phyloP scores from a whole-genome alignment of 2,329 filamentous ascomycete species.

The Nemania bipapillata region DNA sequence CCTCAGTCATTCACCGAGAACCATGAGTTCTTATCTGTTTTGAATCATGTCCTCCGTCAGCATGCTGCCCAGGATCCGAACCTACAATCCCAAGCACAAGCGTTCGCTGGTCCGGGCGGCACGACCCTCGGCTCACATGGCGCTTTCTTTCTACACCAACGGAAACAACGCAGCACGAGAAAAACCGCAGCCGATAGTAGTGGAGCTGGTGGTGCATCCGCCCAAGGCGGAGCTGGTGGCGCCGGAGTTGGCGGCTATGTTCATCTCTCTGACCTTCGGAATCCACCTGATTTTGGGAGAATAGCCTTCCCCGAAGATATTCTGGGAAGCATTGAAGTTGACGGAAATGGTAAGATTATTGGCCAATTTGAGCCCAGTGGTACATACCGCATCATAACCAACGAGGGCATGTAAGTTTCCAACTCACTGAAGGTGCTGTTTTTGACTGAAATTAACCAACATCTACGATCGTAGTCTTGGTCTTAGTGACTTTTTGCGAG shows the following conservation, averaged over 20 bases:
- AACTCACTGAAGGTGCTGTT: background rate
- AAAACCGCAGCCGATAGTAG: constrained; percentile 51
- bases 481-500: constrained; percentile 65
- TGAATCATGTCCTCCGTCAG: constrained; percentile 66
- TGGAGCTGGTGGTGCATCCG: constrained; percentile 66
- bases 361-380: constrained; percentile 69
- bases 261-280: constrained; percentile 72
- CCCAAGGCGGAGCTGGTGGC: constrained; percentile 71
- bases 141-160: constrained; percentile 60
- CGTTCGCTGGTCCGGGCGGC: constrained; percentile 69
- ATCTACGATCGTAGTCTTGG: constrained; percentile 57
- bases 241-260: constrained; percentile 70
- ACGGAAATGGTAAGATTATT: constrained; percentile 66
- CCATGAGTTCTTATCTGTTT: constrained; percentile 66
- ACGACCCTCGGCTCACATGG: constrained; percentile 64
- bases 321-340: constrained; percentile 73
- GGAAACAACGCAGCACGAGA: constrained; percentile 50
- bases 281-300: constrained; percentile 73
- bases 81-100: constrained; percentile 66
- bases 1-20: constrained; percentile 70
- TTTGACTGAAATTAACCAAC: constrained; percentile 25
- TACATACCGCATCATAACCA: constrained; percentile 72
- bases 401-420: constrained; percentile 72
- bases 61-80: constrained; percentile 68
- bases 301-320: constrained; percentile 78